Evolutionary conservation across 2,329 filamentous ascomycete genomes (phyloP), one percentile per base, ranked within the genome.

Genomic region (Tricladium varicosporioides): DNA sequence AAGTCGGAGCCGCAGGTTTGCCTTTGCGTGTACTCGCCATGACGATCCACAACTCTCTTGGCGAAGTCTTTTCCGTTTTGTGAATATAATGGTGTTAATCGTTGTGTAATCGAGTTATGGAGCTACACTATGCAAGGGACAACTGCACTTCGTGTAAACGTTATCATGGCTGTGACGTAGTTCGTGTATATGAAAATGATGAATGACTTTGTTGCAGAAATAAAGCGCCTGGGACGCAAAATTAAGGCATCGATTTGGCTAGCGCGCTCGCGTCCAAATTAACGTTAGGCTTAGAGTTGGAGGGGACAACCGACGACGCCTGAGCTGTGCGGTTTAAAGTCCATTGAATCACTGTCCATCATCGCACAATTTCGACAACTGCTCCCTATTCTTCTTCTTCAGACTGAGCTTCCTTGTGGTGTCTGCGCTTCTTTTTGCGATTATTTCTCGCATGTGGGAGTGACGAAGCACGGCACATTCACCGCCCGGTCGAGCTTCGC

Each of bases 1-100:
- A 80, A 68, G 75, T 77, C 0, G 80, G 78, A 43, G 68, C 68
- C 27, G 53, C 27, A 58, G 48, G 47, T 15, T 22, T 19, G 46
- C 27, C 51, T 51, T 54, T 15, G 22, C 52, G 19, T 4, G 4
- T 11, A 40, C 10, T 40, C n/a, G 36, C 11, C 22, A 40, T 13
- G 36, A 40, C 36, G 36, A 40, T 40, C 36, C 36, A 27, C 36
- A 2, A 10, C 11, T 16, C 43, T 44, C 14, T 47, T 16, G 16
- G 19, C 22, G 22, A 27, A 27, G 22, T 27, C 22, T 27, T 27
- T 27, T 27, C 22, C 22, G 22, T 7, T 27, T 27, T 27, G 22
- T 27, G 22, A 27, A 27, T 27, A 27, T 27, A 7, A 27, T 27
- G 3, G 22, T 7, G 22, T 7, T 27, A 27, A 27, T 27, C 22